phyloP scores from a whole-genome alignment of 768 basidiomycete species.

The Tricholoma sp. region DNA sequence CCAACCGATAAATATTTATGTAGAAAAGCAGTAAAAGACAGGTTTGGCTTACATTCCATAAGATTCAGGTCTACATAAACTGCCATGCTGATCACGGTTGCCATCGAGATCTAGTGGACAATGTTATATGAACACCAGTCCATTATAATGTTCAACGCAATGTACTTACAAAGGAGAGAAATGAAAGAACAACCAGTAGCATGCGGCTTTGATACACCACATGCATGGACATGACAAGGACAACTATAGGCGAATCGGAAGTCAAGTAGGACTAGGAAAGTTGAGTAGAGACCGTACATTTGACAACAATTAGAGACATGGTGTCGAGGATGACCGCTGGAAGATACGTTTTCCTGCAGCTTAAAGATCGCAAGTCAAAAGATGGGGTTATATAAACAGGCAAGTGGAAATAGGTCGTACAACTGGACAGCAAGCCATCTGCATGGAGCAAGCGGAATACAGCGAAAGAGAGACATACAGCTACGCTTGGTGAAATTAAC shows the following conservation, averaged over 20 bases:
- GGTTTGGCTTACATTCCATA: too few species aligned
- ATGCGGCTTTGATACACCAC: conserved; percentile 18
- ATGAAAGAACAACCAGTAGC: conserved; percentile 10
- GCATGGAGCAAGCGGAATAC: not conserved
- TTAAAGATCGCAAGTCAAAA: not conserved
- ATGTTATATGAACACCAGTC: too few species aligned
- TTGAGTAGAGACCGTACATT: not conserved
- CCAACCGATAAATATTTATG: too few species aligned
- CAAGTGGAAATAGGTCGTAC: not conserved
- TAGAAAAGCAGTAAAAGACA: too few species aligned
- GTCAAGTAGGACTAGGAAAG: not conserved
- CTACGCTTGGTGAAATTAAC: not conserved
- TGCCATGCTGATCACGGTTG: too few species aligned
- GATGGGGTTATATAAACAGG: not conserved
- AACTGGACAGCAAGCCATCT: not conserved
- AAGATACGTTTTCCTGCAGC: not conserved
- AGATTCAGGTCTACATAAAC: too few species aligned
- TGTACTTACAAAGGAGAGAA: conserved; percentile 14
- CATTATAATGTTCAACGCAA: too few species aligned
- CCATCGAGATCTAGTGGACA: too few species aligned
- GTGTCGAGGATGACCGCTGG: not conserved
- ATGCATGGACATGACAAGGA: conserved; percentile 22
- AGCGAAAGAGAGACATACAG: not conserved
- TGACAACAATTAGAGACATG: not conserved
- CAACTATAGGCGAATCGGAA: conserved; percentile 6